Evolutionary conservation across 2,329 filamentous ascomycete genomes (phyloP).

Genomic region (Colletotrichum tanaceti): DNA sequence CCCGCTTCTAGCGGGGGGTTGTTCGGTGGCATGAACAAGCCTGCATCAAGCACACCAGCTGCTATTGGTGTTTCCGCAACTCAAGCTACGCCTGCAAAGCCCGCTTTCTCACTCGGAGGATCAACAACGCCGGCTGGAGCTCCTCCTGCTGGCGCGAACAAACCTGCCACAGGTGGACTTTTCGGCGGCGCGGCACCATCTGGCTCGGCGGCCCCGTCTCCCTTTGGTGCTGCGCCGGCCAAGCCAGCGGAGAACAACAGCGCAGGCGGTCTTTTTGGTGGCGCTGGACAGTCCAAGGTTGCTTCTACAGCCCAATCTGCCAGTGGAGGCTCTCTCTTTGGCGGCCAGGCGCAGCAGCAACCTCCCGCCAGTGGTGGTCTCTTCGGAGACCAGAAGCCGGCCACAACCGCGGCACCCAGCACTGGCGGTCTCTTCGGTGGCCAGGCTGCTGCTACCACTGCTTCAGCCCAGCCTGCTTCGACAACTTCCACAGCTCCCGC

Average conservation of each 20-base stretch:
- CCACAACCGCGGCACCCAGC: conserved; percentile 23
- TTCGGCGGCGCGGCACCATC: conserved; percentile 46
- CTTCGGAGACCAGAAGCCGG: conserved; percentile 42
- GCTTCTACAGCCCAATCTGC: conserved; percentile 42
- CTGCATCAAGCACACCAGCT: conserved; percentile 35
- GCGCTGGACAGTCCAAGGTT: conserved; percentile 46
- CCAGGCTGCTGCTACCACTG: conserved; percentile 36
- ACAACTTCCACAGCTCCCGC: conserved; percentile 42
- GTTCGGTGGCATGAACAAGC: conserved; percentile 37
- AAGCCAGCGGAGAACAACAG: conserved; percentile 31
- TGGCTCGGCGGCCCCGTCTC: conserved; percentile 33
- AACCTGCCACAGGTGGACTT: conserved; percentile 47
- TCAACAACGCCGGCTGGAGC: conserved; percentile 68
- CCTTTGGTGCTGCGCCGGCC: conserved; percentile 32
- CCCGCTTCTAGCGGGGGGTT: conserved; percentile 41
- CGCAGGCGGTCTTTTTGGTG: conserved; percentile 47
- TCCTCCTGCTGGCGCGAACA: conserved; percentile 56
- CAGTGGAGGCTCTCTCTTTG: conserved; percentile 41
- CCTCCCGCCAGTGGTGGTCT: conserved; percentile 42
- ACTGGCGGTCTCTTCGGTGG: conserved; percentile 38
- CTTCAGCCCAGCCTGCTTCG: conserved; percentile 46
- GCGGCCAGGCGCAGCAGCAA: conserved; percentile 26
- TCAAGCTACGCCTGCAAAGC: conserved; percentile 60
- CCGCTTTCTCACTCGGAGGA: conserved; percentile 57
- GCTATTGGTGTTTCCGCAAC: conserved; percentile 38